Conservation (phyloP, 345 rosid genomes). For the Syzygium aqueum region DNA sequence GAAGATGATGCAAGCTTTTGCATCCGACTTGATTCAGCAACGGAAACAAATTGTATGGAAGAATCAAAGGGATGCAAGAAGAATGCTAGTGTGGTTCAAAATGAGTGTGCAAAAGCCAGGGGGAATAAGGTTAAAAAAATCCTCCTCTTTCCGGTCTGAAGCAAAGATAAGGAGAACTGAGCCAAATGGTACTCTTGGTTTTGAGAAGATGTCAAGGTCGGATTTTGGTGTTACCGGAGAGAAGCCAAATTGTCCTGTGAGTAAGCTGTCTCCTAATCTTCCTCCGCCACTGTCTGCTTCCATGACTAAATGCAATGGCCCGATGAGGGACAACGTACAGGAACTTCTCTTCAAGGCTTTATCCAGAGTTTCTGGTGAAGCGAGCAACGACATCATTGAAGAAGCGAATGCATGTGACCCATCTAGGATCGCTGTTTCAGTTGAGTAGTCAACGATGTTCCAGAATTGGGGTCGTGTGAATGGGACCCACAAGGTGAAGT, state of each 20-base stretch:
- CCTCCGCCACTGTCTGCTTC: constrained; percentile 10
- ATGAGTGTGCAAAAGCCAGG: neutral
- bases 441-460: constrained; percentile 36
- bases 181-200: neutral
- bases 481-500: constrained; percentile 29
- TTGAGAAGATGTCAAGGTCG: neutral
- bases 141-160: neutral
- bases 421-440: constrained; percentile 19
- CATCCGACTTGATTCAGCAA: constrained; percentile 22
- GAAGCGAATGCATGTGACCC: constrained; percentile 30
- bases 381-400: constrained; percentile 9
- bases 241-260: neutral
- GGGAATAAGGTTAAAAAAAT: neutral
- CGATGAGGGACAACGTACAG: constrained; percentile 27
- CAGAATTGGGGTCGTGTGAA: constrained; percentile 30
- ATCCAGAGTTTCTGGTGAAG: constrained; percentile 34
- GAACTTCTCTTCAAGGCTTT: constrained; percentile 34
- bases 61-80: constrained; percentile 21
- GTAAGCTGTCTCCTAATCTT: neutral
- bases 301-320: constrained; percentile 26
- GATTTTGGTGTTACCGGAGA: neutral
- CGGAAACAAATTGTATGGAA: constrained; percentile 35
- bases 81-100: constrained; percentile 1
- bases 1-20: constrained; percentile 21
- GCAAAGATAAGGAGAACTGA: neutral